Percentiles rank a stretch among this genome's conserved stretches.
Conservation (phyloP, 495 filamentous ascomycete genomes). For the Penicillium robsamsonii region DNA sequence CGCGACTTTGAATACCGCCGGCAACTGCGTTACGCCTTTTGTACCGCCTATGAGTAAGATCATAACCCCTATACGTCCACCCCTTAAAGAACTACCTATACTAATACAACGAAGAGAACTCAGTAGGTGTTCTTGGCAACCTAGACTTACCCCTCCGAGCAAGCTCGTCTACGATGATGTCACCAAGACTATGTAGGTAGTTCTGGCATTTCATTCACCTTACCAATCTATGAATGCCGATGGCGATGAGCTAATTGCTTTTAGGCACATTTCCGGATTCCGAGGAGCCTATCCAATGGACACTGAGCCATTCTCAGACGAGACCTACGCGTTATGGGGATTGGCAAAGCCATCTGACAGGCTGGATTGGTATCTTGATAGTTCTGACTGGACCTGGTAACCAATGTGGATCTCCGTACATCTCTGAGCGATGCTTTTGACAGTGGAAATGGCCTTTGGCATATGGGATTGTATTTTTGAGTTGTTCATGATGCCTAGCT, state of each 20-base stretch:
- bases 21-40: neutral
- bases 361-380: slow-evolving; percentile 3
- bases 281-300: neutral
- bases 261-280: slow-evolving; percentile 5
- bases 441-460: slow-evolving; percentile 1
- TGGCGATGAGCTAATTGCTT: neutral
- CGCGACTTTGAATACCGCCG: slow-evolving; percentile 5
- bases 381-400: slow-evolving; percentile 5
- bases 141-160: neutral
- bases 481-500: too few species aligned
- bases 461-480: neutral
- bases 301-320: slow-evolving; percentile 3
- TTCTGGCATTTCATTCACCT: neutral
- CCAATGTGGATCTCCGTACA: neutral
- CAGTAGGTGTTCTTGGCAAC: slow-evolving; percentile 1
- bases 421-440: neutral
- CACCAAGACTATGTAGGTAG: neutral
- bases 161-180: slow-evolving; percentile 3
- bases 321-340: slow-evolving; percentile 3
- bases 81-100: neutral
- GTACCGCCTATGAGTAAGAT: slow-evolving; percentile 3
- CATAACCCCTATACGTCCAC: slow-evolving; percentile 1
- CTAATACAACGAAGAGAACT: slow-evolving; percentile 7
- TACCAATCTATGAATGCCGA: neutral
- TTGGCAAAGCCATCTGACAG: slow-evolving; percentile 7